phyloP scores from a whole-genome alignment of 2,329 filamentous ascomycete genomes.

The Epichloe sibirici region DNA sequence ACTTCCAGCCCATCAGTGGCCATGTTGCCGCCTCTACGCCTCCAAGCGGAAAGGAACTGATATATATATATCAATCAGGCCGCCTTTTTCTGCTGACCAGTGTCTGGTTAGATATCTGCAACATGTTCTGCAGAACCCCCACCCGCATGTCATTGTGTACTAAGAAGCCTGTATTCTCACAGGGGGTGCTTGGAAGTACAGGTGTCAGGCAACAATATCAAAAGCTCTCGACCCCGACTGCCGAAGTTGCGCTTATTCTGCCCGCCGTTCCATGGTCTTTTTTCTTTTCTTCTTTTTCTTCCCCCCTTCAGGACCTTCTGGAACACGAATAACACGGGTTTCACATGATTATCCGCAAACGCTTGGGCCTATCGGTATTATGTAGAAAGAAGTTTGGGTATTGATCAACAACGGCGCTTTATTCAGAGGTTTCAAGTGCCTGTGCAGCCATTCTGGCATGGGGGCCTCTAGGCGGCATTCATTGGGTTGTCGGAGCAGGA shows the following conservation, averaged over 20 bases:
- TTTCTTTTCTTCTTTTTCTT: background rate
- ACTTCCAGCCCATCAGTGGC: background rate
- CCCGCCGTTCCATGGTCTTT: background rate
- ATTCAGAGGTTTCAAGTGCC: background rate
- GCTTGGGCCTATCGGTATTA: background rate
- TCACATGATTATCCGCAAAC: background rate
- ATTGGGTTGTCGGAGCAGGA: background rate
- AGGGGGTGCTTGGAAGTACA: background rate
- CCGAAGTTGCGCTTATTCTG: constrained; percentile 1
- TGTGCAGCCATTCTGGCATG: background rate
- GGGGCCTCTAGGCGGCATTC: background rate
- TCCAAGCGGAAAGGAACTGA: background rate
- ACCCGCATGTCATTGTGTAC: too few relatives aligned
- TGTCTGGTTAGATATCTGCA: too few relatives aligned
- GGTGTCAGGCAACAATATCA: constrained; percentile 1
- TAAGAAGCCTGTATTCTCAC: background rate
- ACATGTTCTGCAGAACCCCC: too few relatives aligned
- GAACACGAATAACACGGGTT: background rate
- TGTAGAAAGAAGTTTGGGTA: background rate
- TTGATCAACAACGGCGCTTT: background rate
- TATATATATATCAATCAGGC: background rate
- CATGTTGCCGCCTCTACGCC: background rate
- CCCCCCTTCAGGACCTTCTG: background rate
- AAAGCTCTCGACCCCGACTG: background rate
- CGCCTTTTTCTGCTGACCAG: background rate